These are phyloP conservation scores for Boechera retrofracta DNA, from an alignment of 345 rosid genomes.

Conservation along the genomic window DNA sequence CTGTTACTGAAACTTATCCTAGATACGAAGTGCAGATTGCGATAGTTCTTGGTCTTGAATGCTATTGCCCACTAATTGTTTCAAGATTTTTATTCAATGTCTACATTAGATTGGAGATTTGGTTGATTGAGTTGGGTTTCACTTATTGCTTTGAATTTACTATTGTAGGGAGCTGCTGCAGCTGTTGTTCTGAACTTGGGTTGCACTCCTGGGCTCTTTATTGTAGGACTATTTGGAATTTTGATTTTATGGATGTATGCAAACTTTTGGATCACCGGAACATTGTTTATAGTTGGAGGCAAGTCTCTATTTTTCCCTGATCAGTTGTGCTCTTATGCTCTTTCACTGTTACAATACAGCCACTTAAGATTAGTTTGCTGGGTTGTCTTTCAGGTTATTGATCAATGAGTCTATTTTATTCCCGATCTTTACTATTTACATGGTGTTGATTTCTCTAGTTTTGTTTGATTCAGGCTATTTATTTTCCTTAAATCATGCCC, in stretches of 20 bases:
- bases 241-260: slow-evolving; percentile 96
- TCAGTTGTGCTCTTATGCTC: neutral
- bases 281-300: slow-evolving; percentile 96
- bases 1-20: slow-evolving; percentile 12
- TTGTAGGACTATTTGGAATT: slow-evolving; percentile 84
- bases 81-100: neutral
- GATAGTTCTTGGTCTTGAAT: neutral
- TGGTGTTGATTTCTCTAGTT: slow-evolving; percentile 32
- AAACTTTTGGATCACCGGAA: slow-evolving; percentile 97
- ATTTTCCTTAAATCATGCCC: slow-evolving; percentile 91
- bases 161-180: slow-evolving; percentile 87
- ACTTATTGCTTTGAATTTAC: slow-evolving; percentile 8
- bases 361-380: slow-evolving; percentile 9
- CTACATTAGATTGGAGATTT: slow-evolving; percentile 18
- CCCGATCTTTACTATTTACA: neutral
- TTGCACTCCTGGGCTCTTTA: slow-evolving; percentile 95
- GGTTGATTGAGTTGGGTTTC: slow-evolving; percentile 17
- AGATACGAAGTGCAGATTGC: neutral
- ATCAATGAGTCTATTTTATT: neutral
- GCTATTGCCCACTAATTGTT: neutral
- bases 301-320: slow-evolving; percentile 36
- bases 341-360: slow-evolving; percentile 5
- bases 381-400: slow-evolving; percentile 4
- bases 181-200: slow-evolving; percentile 83
- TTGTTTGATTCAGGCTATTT: slow-evolving; percentile 74